phyloP scores from a whole-genome alignment of 805 yeast genomes.

The Jamesozyma jinghongensis region DNA sequence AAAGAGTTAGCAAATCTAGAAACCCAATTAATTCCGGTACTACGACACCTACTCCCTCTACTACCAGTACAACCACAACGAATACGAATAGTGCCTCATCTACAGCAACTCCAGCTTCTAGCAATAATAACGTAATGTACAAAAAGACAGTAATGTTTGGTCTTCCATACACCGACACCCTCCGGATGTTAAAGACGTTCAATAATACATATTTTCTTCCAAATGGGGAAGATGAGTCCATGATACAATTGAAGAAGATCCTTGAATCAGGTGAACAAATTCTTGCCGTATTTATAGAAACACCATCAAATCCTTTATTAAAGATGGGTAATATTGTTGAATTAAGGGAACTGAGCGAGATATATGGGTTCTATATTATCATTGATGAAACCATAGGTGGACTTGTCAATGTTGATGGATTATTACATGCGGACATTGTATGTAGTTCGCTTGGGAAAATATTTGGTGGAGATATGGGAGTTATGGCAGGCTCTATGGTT shows the following conservation, averaged over 20 bases:
- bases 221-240: conserved; percentile 54
- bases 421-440: conserved; percentile 78
- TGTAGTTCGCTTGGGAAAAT: conserved; percentile 85
- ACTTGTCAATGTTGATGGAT: conserved; percentile 69
- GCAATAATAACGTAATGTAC: conserved; percentile 12
- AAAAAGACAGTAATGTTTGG: conserved; percentile 86
- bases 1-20: conserved; percentile 27
- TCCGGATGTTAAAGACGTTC: conserved; percentile 76
- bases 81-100: neutral
- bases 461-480: conserved; percentile 81
- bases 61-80: neutral
- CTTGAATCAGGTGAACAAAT: conserved; percentile 58
- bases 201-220: conserved; percentile 90
- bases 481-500: conserved; percentile 86
- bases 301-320: conserved; percentile 90
- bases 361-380: conserved; percentile 66
- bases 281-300: conserved; percentile 79
- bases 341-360: conserved; percentile 55
- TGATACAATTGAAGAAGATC: conserved; percentile 49
- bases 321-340: conserved; percentile 70
- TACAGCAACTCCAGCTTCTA: neutral
- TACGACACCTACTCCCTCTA: conserved; percentile 1
- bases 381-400: conserved; percentile 96
- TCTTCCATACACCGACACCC: conserved; percentile 90
- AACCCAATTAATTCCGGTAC: neutral